Evolutionary conservation across 228 moss, liverwort and hornwort species (phyloP), one percentile per base, ranked within the genome.

Genomic region (Sphagnum fallax): DNA sequence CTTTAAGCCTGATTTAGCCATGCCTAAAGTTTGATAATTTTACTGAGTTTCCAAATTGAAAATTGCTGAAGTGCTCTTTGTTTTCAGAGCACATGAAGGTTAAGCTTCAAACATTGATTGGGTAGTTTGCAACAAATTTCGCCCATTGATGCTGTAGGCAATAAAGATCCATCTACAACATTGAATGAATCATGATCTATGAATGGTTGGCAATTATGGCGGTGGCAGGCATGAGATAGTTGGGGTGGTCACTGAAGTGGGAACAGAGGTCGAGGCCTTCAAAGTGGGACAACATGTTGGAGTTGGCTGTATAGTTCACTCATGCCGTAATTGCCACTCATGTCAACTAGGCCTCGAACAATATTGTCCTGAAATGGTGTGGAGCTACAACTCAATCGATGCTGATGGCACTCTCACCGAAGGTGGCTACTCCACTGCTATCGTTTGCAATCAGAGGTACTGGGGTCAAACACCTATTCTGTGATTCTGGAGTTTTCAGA

Each of bases 211-310:
- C 32, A 32, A 32, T 32, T 32, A 15, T 49, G 2, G 5, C 49
- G 4, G 10, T 47, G 48, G 52, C 48, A 79, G 75, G 71, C 80
- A 80, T 63, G 80, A 80, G 51, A 72, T 80, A 5, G 72, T 76
- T 6, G 76, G 76, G 62, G 69, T 73, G 69, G 76, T 80, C 64
- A 67, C 72, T 32, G 76, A 80, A 52, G 76, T 80, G 2, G 80
- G 77, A 10, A 60, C 63, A 5, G 62, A 72, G 12, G 80, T 77
- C 51, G 65, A 13, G 2, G 64, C 67, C 49, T 72, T 80, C 57
- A 47, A 75, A 52, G 72, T 62, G 64, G 80, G 77, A 0, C 69
- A 83, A 60, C 7, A 10, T 0, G 47, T 77, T 47, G 80, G 80
- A 32, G 75, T 80, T 6, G 80, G 80, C 4, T 83, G 80, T 52